Conservation (phyloP, 1,284 basidiomycete genomes). For the Pseudozyma sp. region DNA sequence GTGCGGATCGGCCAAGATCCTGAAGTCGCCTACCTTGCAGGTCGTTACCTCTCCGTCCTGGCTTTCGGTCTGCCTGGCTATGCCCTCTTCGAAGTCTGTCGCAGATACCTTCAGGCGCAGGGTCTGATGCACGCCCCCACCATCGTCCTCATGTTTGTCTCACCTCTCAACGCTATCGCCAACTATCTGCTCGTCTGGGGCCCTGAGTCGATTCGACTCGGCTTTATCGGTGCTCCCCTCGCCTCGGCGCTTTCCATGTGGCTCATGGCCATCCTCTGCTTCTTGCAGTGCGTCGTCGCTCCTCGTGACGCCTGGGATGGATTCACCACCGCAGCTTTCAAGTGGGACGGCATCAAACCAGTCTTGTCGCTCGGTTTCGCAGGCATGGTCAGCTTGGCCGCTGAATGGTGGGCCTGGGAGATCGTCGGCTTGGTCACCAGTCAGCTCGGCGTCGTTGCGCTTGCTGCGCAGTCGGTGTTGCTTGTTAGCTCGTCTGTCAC, state of each 20-base stretch:
- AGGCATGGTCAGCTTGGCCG: constrained; percentile 76
- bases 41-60: constrained; percentile 78
- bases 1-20: constrained; percentile 85
- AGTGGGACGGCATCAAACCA: constrained; percentile 48
- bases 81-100: constrained; percentile 70
- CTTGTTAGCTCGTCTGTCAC: constrained; percentile 79
- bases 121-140: constrained; percentile 88
- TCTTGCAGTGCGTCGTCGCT: constrained; percentile 71
- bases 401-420: constrained; percentile 95
- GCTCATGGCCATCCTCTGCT: constrained; percentile 74
- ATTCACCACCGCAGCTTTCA: constrained; percentile 71
- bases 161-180: constrained; percentile 85
- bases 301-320: constrained; percentile 88
- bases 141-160: constrained; percentile 82
- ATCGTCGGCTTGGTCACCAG: constrained; percentile 71
- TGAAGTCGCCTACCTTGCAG: constrained; percentile 82
- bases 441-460: constrained; percentile 69
- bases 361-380: constrained; percentile 59
- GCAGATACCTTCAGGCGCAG: constrained; percentile 68
- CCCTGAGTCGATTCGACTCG: constrained; percentile 73
- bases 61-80: constrained; percentile 89
- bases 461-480: constrained; percentile 77
- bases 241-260: constrained; percentile 90
- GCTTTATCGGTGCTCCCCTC: constrained; percentile 92
- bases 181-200: constrained; percentile 80